phyloP scores from a whole-genome alignment of 2,329 filamentous ascomycete genomes.

The Ceratocystiopsis minuta region DNA sequence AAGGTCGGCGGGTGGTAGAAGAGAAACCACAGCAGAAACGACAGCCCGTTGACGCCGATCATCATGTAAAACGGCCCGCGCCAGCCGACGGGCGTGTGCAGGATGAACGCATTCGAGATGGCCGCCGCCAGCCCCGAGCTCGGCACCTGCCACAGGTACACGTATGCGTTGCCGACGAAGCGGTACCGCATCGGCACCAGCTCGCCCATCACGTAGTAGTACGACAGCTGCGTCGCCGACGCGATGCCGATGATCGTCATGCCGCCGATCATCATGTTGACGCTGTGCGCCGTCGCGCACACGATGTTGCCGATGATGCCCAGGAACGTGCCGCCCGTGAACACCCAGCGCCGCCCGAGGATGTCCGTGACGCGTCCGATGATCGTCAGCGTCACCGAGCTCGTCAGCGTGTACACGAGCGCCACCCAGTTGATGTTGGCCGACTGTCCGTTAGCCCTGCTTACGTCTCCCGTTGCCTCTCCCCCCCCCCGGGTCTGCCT shows the following conservation, averaged over 20 bases:
- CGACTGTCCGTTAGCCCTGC: too few species aligned
- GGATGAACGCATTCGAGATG: slow-evolving; percentile 13
- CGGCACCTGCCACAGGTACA: slow-evolving; percentile 17
- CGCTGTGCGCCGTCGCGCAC: slow-evolving; percentile 17
- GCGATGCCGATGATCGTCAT: slow-evolving; percentile 20
- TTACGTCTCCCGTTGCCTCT: too few species aligned
- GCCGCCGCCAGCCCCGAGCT: slow-evolving; percentile 14
- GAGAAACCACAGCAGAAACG: slow-evolving; percentile 14
- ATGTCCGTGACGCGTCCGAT: slow-evolving; percentile 14
- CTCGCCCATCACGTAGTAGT: slow-evolving; percentile 19
- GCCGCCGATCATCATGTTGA: slow-evolving; percentile 20
- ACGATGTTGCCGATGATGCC: slow-evolving; percentile 20
- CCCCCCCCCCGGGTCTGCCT: too few species aligned
- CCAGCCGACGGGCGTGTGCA: slow-evolving; percentile 13
- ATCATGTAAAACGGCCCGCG: slow-evolving; percentile 15
- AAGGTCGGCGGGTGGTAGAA: slow-evolving; percentile 19
- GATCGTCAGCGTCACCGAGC: slow-evolving; percentile 12
- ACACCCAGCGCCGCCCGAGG: slow-evolving; percentile 14
- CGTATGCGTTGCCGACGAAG: slow-evolving; percentile 14
- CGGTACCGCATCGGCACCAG: slow-evolving; percentile 21
- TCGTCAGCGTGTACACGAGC: slow-evolving; percentile 15
- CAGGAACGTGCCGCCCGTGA: slow-evolving; percentile 14
- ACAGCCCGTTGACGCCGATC: slow-evolving; percentile 14
- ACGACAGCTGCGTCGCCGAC: slow-evolving; percentile 19
- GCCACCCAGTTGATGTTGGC: slow-evolving; percentile 15